Conservation (phyloP, 345 rosid genomes). For the Bretschneidera sinensis region DNA sequence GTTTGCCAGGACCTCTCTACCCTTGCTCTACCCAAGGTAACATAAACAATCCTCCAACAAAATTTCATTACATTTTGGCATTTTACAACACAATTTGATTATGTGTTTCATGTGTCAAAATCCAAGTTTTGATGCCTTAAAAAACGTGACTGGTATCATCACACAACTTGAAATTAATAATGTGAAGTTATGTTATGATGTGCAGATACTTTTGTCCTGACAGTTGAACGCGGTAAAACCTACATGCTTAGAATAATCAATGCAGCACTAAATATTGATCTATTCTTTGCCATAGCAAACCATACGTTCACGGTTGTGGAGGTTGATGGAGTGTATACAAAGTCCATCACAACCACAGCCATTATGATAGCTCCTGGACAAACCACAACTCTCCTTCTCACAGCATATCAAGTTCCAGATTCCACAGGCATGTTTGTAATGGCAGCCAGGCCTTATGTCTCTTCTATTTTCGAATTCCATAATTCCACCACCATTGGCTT, state of each 20-base stretch:
- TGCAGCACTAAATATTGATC: constrained; percentile 57
- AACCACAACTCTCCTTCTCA: constrained; percentile 57
- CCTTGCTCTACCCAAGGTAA: constrained; percentile 58
- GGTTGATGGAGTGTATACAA: constrained; percentile 56
- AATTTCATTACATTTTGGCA: background rate
- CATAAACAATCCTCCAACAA: no score
- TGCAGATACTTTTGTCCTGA: constrained; percentile 33
- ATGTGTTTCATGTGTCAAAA: background rate
- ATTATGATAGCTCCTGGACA: constrained; percentile 69
- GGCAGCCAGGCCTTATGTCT: constrained; percentile 54
- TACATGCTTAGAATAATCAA: constrained; percentile 59
- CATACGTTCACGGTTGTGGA: constrained; percentile 54
- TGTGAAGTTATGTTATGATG: no score
- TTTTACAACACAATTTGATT: background rate
- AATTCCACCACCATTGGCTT: constrained; percentile 55
- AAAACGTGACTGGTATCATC: no score
- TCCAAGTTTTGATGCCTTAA: no score
- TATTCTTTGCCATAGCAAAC: constrained; percentile 54
- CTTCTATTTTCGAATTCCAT: constrained; percentile 43
- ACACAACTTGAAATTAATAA: no score
- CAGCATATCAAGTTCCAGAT: constrained; percentile 31
- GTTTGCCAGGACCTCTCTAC: constrained; percentile 65
- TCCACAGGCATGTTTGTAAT: constrained; percentile 37
- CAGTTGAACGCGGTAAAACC: constrained; percentile 49
- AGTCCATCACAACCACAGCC: constrained; percentile 43